Base-by-base conservation (phyloP, 495 filamentous ascomycete species). In the Cetradonia linearis region DNA sequence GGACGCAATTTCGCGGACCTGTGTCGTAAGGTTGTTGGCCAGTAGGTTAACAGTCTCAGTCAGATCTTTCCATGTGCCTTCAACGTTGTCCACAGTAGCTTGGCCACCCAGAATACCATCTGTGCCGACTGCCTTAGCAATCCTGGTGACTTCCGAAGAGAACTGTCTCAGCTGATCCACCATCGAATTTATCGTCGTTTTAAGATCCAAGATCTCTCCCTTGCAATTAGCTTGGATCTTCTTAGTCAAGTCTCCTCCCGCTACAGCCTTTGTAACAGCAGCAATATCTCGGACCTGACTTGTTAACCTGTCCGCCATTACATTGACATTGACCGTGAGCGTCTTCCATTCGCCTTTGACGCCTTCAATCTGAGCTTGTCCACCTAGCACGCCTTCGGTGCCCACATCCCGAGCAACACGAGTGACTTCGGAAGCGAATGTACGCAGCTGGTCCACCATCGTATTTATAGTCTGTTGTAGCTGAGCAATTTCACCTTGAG, bases 21-120 rank as follows among this genome's bases (percentile, higher is more conserved):
- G 93, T 0, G 92, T 96, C 3, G 93, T 99, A 60, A 99, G 75
- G 70, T 97, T 97, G 80, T 91, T 96, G 68, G 93, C 93, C 92
- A 99, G 96, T 47, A 91, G 87, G 72, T 98, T 98, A 72, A 98
- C 93, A 65, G 95, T 97, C 68, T 96, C 91, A 9, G 93, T 98
- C 59, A 98, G 75, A 70, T 95, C 90, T 70, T 91, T 88, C 93
- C 93, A 98, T 31, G 91, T 96, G 50, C 93, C 93, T 73, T 98
- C 89, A 10, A 98, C 93, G 70, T 95, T 92, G 68, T 96, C 91
- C 18, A 98, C 93, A 20, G 89, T 95, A 33, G 93, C 93, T 74
- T 98, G 93, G 34, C 92, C 93, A 68, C 93, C 93, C 5, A 98
- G 81, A 50, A 91, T 86, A 67, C 93, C 93, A 68, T 98, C 93